Conservation (phyloP, 768 basidiomycete species). For the Psilocybe azurescens region DNA sequence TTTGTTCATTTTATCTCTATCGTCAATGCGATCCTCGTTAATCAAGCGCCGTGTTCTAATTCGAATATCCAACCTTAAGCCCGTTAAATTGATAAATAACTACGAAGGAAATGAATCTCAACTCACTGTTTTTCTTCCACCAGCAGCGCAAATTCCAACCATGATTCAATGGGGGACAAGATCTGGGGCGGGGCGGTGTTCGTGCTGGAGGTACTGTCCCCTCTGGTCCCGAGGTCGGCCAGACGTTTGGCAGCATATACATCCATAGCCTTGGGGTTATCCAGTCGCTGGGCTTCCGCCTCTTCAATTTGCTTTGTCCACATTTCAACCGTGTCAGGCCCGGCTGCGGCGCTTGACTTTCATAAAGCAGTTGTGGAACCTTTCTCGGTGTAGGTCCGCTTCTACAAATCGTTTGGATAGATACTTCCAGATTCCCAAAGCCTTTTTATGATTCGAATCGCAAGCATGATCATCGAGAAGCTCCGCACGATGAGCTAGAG, state of each 20-base stretch:
- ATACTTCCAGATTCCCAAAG: slow-evolving; percentile 16
- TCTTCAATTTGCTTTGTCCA: slow-evolving; percentile 6
- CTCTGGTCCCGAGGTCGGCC: no score
- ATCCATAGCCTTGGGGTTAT: slow-evolving; percentile 2
- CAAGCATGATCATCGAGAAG: slow-evolving; percentile 29
- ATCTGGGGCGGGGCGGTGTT: no score
- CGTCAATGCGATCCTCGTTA: no score
- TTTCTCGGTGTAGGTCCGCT: not conserved
- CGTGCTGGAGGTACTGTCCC: no score
- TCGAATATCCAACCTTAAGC: no score
- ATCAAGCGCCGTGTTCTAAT: no score
- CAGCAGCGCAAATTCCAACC: not conserved
- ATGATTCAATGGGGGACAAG: not conserved
- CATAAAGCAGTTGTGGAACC: not conserved
- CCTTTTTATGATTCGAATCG: slow-evolving; percentile 31
- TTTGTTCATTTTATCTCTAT: no score
- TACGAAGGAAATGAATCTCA: not conserved
- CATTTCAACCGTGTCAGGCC: not conserved
- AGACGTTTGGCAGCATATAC: not conserved
- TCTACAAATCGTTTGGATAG: not conserved
- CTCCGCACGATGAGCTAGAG: slow-evolving; percentile 20
- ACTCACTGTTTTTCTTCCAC: slow-evolving; percentile 14
- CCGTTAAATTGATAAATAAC: no score
- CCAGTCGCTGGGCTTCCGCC: not conserved
- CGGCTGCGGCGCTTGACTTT: not conserved